Percentiles rank a stretch among this genome's conserved stretches.
phyloP scores from a whole-genome alignment of 805 yeast genomes.

The Ogataea minuta region DNA sequence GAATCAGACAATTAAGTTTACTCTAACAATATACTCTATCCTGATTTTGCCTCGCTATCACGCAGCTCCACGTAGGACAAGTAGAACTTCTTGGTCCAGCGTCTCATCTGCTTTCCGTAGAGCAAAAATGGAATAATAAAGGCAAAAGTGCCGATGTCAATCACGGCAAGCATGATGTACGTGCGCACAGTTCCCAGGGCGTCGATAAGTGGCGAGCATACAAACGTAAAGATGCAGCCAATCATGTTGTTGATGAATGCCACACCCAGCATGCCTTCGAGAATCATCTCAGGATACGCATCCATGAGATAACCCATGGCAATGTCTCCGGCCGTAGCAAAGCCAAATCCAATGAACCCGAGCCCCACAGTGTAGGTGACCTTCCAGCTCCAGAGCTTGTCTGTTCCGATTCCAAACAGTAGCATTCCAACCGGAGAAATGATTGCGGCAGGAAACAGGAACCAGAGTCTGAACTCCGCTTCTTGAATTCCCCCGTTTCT shows the following conservation, averaged over 20 bases:
- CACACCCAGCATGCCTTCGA: slow-evolving; percentile 72
- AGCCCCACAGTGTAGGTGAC: slow-evolving; percentile 54
- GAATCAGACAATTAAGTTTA: not conserved
- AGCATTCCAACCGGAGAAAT: slow-evolving; percentile 62
- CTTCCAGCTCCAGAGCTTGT: slow-evolving; percentile 50
- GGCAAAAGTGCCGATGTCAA: slow-evolving; percentile 54
- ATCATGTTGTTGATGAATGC: slow-evolving; percentile 61
- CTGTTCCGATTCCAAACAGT: slow-evolving; percentile 67
- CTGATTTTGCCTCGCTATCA: slow-evolving; percentile 35
- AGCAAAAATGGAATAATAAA: slow-evolving; percentile 46
- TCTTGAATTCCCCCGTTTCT: slow-evolving; percentile 60
- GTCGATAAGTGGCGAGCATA: slow-evolving; percentile 59
- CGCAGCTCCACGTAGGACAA: slow-evolving; percentile 51
- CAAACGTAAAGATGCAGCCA: slow-evolving; percentile 65
- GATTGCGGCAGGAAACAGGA: slow-evolving; percentile 52
- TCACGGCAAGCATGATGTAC: slow-evolving; percentile 57
- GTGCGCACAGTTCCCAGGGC: slow-evolving; percentile 57
- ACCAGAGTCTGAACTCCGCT: slow-evolving; percentile 63
- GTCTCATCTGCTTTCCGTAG: slow-evolving; percentile 37
- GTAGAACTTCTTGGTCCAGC: slow-evolving; percentile 57
- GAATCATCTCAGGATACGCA: slow-evolving; percentile 64
- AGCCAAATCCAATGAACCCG: slow-evolving; percentile 65
- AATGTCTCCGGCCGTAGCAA: slow-evolving; percentile 70
- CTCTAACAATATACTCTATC: slow-evolving; percentile 8
- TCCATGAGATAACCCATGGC: slow-evolving; percentile 68